Conservation (phyloP, 495 filamentous ascomycete genomes). For the Chaetomium fimeti region DNA sequence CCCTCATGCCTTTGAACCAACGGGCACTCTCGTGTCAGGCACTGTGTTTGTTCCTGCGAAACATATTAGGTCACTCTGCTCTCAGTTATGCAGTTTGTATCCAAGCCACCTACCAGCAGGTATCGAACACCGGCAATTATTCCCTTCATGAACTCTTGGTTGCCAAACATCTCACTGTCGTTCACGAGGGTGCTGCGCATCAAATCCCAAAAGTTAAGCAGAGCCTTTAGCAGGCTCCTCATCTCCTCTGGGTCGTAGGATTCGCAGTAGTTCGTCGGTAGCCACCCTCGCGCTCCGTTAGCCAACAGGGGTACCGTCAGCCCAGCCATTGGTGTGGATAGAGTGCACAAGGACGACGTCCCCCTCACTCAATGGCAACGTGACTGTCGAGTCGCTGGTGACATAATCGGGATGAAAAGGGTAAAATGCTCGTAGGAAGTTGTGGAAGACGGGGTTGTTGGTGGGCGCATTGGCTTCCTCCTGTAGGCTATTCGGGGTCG, state of each 20-base stretch:
- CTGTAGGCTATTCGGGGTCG: constrained; percentile 65
- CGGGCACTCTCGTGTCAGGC: constrained; percentile 75
- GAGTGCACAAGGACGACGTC: constrained; percentile 95
- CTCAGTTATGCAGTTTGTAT: not conserved
- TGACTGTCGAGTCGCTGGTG: constrained; percentile 71
- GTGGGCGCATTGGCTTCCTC: constrained; percentile 44
- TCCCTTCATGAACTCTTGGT: constrained; percentile 86
- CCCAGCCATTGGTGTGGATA: constrained; percentile 98
- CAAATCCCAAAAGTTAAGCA: constrained; percentile 91
- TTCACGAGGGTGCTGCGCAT: constrained; percentile 64
- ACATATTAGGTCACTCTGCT: constrained; percentile 21
- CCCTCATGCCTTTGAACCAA: constrained; percentile 70
- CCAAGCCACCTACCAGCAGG: constrained; percentile 66
- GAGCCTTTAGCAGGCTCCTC: constrained; percentile 76
- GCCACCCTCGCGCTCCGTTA: constrained; percentile 87
- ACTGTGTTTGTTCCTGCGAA: constrained; percentile 77
- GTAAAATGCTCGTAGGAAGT: constrained; percentile 94
- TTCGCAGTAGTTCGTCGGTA: constrained; percentile 98
- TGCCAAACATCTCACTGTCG: constrained; percentile 69
- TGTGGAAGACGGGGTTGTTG: constrained; percentile 69
- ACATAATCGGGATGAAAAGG: constrained; percentile 79
- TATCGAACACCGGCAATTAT: constrained; percentile 90
- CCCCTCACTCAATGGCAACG: constrained; percentile 80
- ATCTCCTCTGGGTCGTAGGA: constrained; percentile 85
- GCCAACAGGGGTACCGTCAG: constrained; percentile 91